Evolutionary conservation across 139 green algal genomes (phyloP), one percentile per base, ranked within the genome.

Genomic region (Micractinium conductrix): DNA sequence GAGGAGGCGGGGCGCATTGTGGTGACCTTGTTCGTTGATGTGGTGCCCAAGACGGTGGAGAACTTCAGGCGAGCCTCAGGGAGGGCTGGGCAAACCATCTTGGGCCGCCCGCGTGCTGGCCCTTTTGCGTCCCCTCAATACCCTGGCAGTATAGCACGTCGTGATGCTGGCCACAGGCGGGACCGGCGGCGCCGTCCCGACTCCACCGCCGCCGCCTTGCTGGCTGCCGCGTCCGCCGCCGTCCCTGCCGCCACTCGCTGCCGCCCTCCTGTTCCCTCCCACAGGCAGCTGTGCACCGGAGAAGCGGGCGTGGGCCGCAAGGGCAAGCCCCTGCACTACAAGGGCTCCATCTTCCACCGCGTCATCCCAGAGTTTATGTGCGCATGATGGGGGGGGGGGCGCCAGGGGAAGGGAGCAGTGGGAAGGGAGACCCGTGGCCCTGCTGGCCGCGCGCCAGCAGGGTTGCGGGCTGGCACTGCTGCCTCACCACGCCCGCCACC

Each of bases 271-370:
- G 33, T 17, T 44, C 65, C 1, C 9, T 40, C 26, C 80, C 43
- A 43, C 82, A 86, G 93, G 21, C 86, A 79, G 2, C 88, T 99
- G 35, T 99, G 96, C 91, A 99, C 87, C 63, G 96, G 96, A 24
- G 95, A 98, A 84, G 92, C 91, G 44, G 95, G 95, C 68, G 62
- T 93, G 0, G 92, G 92, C 0, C 88, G 86, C 45, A 90, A 76
- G 28, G 97, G 96, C 21, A 98, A 97, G 88, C 90, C 86, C 0
- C 89, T 99, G 9, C 89, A 95, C 81, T 98, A 93, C 88, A 97
- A 97, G 80, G 94, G 93, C 44, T 95, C 78, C 58, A 84, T 87
- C 30, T 97, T 99, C 85, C 97, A 99, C 83, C 91, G 97, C 24
- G 73, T 93, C 35, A 92, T 93, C 73, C 89, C 89, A 2, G 60